Conservation (phyloP, 345 rosid species). For the Lenwebbia sp. region DNA sequence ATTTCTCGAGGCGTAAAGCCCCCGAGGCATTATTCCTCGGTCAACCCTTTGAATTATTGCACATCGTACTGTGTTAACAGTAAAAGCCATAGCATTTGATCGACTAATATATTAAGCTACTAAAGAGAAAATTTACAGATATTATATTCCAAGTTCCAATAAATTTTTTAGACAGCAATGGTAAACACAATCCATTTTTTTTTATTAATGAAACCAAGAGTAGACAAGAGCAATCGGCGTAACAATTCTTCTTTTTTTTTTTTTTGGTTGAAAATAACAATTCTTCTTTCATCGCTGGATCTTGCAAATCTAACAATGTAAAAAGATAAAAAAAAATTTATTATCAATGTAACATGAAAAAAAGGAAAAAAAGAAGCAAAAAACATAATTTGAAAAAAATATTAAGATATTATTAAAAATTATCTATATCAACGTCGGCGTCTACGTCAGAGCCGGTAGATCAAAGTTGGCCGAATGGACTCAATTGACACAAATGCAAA, state of each 20-base stretch:
- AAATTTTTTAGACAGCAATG: neutral
- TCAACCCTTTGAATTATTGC: neutral
- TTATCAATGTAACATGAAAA: no score
- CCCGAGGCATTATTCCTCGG: neutral
- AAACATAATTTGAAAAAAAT: no score
- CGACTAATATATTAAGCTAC: neutral
- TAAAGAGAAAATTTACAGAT: neutral
- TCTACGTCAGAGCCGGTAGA: rapidly evolving
- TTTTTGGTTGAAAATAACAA: no score
- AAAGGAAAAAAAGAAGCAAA: no score
- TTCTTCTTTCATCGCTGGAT: neutral
- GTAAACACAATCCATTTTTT: neutral
- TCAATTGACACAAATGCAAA: no score
- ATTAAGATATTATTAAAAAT: no score
- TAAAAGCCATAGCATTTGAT: neutral
- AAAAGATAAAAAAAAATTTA: no score
- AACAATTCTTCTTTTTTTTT: neutral
- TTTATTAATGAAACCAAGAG: neutral
- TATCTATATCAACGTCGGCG: no score
- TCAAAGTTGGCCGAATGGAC: no score
- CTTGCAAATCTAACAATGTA: neutral
- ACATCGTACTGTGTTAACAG: neutral
- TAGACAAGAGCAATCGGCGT: rapidly evolving
- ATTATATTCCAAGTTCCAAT: neutral
- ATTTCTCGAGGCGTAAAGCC: neutral